A percentile compares a stretch with the other conserved stretches of the same genome.
These are phyloP conservation scores for Hypericum perforatum DNA, from an alignment of 345 rosid genomes.

Conservation along the genomic window DNA sequence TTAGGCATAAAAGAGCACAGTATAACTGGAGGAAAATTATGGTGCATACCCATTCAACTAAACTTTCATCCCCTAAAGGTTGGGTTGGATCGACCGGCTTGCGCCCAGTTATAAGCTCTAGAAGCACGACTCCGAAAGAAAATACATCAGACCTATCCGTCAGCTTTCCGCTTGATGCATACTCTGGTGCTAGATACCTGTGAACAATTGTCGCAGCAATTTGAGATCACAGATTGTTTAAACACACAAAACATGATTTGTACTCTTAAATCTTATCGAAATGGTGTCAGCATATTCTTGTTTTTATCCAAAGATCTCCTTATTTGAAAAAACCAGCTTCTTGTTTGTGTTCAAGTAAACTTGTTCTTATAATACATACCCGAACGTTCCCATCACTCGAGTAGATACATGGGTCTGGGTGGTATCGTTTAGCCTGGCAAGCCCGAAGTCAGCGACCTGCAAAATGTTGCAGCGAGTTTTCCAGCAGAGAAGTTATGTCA, in stretches of 20 bases:
- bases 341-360: not conserved
- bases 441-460: conserved; percentile 98
- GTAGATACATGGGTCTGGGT: conserved; percentile 91
- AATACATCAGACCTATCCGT: conserved; percentile 91
- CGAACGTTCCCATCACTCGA: conserved; percentile 98
- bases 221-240: too few relatives aligned
- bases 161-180: conserved; percentile 91
- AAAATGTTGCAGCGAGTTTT: conserved; percentile 1
- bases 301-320: not conserved
- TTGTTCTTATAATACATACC: conserved; percentile 38
- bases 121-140: conserved; percentile 94
- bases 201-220: too few relatives aligned
- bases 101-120: conserved; percentile 90
- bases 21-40: not conserved
- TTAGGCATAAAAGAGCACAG: not conserved
- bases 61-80: conserved; percentile 92
- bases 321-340: conserved; percentile 3
- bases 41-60: conserved; percentile 89
- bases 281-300: not conserved
- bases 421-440: conserved; percentile 76
- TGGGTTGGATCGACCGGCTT: conserved; percentile 74
- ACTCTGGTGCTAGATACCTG: conserved; percentile 95
- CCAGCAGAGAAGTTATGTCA: not conserved
- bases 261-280: not conserved
- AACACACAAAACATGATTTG: too few relatives aligned